Evolutionary conservation across 345 rosid genomes (phyloP).

Genomic region (Leavenworthia alabamica): DNA sequence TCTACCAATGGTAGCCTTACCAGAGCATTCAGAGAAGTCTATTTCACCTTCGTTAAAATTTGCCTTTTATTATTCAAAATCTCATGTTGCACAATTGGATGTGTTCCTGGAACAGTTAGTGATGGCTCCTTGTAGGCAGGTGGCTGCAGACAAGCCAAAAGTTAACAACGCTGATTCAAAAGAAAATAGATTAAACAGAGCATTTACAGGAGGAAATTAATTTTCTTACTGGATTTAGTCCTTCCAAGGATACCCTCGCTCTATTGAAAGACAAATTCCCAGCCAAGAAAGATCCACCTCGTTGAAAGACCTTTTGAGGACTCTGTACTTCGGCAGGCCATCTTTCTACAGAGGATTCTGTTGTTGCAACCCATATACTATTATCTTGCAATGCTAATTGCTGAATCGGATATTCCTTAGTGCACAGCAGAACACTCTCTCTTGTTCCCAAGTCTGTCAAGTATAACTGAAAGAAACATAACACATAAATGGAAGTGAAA

Average conservation of each 20-base stretch:
- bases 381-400: slow-evolving; percentile 89
- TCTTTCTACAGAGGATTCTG: slow-evolving; percentile 79
- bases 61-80: slow-evolving; percentile 92
- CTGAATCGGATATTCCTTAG: slow-evolving; percentile 78
- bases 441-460: slow-evolving; percentile 93
- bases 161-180: slow-evolving; percentile 2
- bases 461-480: slow-evolving; percentile 58
- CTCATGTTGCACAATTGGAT: slow-evolving; percentile 92
- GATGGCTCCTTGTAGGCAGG: slow-evolving; percentile 82
- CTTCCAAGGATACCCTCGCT: slow-evolving; percentile 95
- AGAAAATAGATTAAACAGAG: background rate
- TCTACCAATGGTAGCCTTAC: slow-evolving; percentile 1
- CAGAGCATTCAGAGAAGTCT: background rate
- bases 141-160: slow-evolving; percentile 41
- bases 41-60: slow-evolving; percentile 82
- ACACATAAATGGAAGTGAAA: slow-evolving; percentile 10
- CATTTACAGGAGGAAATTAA: background rate
- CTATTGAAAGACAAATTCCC: slow-evolving; percentile 95
- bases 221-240: slow-evolving; percentile 76
- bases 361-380: slow-evolving; percentile 88
- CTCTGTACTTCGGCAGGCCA: slow-evolving; percentile 90
- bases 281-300: slow-evolving; percentile 93
- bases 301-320: slow-evolving; percentile 80
- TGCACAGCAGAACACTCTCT: slow-evolving; percentile 91
- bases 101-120: slow-evolving; percentile 67